Conservation (phyloP, 495 filamentous ascomycete species). For the Tuber microsphaerosporum region DNA sequence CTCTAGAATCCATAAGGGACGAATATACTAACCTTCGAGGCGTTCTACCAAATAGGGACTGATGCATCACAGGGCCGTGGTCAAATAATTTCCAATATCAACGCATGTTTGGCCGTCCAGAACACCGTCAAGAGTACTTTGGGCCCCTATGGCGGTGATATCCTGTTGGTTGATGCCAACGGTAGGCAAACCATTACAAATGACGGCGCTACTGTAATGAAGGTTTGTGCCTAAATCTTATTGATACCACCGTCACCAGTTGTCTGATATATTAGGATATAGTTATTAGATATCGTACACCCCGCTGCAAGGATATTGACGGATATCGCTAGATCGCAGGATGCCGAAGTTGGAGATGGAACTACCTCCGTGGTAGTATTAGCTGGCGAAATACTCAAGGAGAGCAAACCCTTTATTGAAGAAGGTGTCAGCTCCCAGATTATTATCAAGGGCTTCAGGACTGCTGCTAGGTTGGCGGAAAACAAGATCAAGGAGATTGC, state of each 20-base stretch:
- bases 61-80: slow-evolving; percentile 95
- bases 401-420: slow-evolving; percentile 89
- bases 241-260: slow-evolving; percentile 5
- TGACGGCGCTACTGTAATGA: slow-evolving; percentile 98
- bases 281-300: slow-evolving; percentile 97
- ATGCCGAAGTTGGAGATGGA: slow-evolving; percentile 96
- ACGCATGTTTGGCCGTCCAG: slow-evolving; percentile 96
- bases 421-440: slow-evolving; percentile 94
- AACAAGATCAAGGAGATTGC: slow-evolving; percentile 99
- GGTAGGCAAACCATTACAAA: slow-evolving; percentile 96
- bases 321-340: slow-evolving; percentile 96
- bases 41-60: slow-evolving; percentile 58
- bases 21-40: slow-evolving; percentile 18
- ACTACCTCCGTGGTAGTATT: slow-evolving; percentile 95
- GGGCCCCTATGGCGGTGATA: slow-evolving; percentile 94
- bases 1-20: slow-evolving; percentile 28
- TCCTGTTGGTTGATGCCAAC: slow-evolving; percentile 91
- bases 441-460: slow-evolving; percentile 91
- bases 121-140: slow-evolving; percentile 88
- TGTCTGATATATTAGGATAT: slow-evolving; percentile 27
- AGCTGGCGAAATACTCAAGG: slow-evolving; percentile 92
- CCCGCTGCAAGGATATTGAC: slow-evolving; percentile 95
- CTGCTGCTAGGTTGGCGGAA: slow-evolving; percentile 82
- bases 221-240: slow-evolving; percentile 51
- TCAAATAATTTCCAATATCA: slow-evolving; percentile 97